Base-by-base conservation (phyloP, 768 basidiomycete genomes). In the Lepiota subincarnata region DNA sequence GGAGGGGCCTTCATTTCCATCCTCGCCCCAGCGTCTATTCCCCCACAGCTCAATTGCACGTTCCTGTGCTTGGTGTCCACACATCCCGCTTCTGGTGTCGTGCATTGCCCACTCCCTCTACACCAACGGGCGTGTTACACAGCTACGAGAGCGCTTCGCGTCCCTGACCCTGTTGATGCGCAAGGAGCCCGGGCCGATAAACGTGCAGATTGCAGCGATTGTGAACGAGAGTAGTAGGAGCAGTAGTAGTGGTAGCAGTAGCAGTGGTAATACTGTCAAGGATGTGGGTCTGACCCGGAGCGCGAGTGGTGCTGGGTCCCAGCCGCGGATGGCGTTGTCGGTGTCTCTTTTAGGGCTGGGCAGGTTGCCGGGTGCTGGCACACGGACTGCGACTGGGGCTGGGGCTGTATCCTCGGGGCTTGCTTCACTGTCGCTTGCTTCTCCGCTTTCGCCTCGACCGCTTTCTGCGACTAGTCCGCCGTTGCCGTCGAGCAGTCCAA, bases 111-210 rank as follows among this genome's bases (percentile, higher is more conserved):
- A 2, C 24, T 2, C 24, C 24, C 24, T 24, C 24, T 5, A 24
- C 24, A 24, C 24, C 31, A 8, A 8, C 31, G 31, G 31, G 31
- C 10, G 24, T 8, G 31, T 8, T 31, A 31, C 24, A 24, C 24
- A 24, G 31, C 31, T 31, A 11, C 31, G 7, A 31, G 7, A 8
- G 31, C 31, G 31, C 39, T 26, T 34, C 3, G 31, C 10, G 31
- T 31, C 31, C 31, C 31, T 11, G 31, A 31, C 31, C 10, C 31
- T 28, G 31, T 8, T 31, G 19, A 52, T 52, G 50, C 50, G 50
- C 36, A 52, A 52, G 26, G 50, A 52, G 13, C 50, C 35, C 14
- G 50, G 50, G 24, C 50, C 41, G 43, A 52, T 52, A 20, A 45
- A 43, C 16, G 42, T 20, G 37, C 50, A 41, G 50, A 52, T 44